A percentile compares a stretch with the other conserved stretches of the same genome.
These are phyloP conservation scores for Cryptococcus depauperatus DNA, from an alignment of 1,284 basidiomycete species.

Conservation along the genomic window DNA sequence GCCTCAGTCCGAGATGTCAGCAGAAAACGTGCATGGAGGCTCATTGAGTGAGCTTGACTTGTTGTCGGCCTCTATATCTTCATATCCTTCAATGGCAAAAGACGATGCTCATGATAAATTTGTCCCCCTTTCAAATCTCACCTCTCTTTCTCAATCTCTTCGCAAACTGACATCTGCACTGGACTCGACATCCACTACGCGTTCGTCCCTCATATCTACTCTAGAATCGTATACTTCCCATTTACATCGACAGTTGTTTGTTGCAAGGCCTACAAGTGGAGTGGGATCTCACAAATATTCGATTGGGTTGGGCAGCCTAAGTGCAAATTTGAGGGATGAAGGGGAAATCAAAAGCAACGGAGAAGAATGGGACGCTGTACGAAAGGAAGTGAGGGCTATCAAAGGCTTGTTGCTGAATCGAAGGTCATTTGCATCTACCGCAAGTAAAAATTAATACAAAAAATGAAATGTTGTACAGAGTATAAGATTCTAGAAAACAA, in stretches of 20 bases:
- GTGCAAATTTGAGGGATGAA: conserved; percentile 26
- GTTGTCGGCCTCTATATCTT: too few species aligned
- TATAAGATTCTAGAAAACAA: too few species aligned
- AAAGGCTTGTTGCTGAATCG: conserved; percentile 44
- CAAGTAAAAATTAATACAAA: too few species aligned
- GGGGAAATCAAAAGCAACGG: conserved; percentile 8
- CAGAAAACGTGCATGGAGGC: too few species aligned
- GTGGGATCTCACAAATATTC: conserved; percentile 1
- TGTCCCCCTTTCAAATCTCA: conserved; percentile 10
- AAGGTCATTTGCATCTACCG: conserved; percentile 35
- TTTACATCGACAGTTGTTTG: conserved; percentile 33
- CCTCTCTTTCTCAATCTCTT: conserved; percentile 17
- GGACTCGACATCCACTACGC: conserved; percentile 39
- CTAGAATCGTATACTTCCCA: conserved; percentile 38
- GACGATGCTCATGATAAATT: too few species aligned
- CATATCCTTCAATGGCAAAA: too few species aligned
- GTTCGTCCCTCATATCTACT: conserved; percentile 39
- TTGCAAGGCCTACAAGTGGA: conserved; percentile 8
- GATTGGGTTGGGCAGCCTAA: conserved; percentile 30
- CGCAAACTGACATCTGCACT: conserved; percentile 21
- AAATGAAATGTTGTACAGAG: too few species aligned
- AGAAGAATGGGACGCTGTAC: conserved; percentile 41
- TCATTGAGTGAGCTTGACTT: too few species aligned
- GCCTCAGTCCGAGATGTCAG: too few species aligned
- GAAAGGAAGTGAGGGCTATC: conserved; percentile 42